Evolutionary conservation across 345 rosid species (phyloP).

Genomic region (Aethionema arabicum): DNA sequence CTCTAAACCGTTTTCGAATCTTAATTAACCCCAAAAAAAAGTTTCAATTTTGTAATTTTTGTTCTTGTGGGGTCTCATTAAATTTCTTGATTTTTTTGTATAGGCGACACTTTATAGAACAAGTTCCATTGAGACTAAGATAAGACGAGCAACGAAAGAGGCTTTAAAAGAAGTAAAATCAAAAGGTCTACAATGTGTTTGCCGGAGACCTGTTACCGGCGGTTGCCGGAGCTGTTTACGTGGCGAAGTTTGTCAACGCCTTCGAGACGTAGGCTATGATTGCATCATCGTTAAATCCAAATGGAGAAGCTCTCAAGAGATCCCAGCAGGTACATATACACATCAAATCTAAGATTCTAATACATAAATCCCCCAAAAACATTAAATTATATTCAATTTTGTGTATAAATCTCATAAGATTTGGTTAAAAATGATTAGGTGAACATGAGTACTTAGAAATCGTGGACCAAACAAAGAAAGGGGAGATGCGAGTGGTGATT

Average conservation of each 20-base stretch:
- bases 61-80: conserved; percentile 4
- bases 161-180: conserved; percentile 45
- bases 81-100: conserved; percentile 14
- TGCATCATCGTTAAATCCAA: conserved; percentile 67
- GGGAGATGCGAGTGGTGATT: conserved; percentile 59
- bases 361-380: neutral
- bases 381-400: neutral
- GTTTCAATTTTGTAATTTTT: neutral
- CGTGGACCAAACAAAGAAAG: conserved; percentile 52
- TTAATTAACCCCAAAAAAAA: neutral
- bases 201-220: conserved; percentile 45
- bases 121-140: conserved; percentile 59
- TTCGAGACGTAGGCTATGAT: conserved; percentile 56
- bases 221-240: conserved; percentile 64
- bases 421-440: conserved; percentile 42
- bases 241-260: conserved; percentile 49
- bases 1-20: neutral
- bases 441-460: conserved; percentile 72
- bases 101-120: conserved; percentile 72
- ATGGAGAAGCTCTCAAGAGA: conserved; percentile 70
- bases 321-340: conserved; percentile 60
- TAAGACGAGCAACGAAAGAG: conserved; percentile 63
- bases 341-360: conserved; percentile 13
- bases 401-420: neutral
- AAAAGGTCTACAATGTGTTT: conserved; percentile 45